phyloP scores from a whole-genome alignment of 257 asterid species.

The Solanum bulbocastanum region DNA sequence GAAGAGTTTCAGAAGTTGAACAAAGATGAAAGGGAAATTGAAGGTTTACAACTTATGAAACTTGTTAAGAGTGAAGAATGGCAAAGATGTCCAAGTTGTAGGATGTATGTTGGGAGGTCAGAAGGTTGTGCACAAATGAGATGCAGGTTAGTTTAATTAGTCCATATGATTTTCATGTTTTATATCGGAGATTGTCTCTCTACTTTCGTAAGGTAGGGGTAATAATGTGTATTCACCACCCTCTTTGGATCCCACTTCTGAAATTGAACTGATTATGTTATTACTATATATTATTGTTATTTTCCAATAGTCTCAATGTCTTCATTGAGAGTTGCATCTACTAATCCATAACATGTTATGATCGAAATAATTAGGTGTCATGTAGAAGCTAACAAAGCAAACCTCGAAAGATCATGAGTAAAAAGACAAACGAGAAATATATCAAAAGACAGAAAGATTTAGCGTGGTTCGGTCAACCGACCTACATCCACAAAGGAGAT shows the following conservation, averaged over 20 bases:
- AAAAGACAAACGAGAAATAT: too few relatives aligned
- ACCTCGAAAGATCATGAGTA: too few relatives aligned
- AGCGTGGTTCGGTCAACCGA: too few relatives aligned
- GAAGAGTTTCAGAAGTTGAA: constrained; percentile 29
- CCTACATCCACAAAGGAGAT: too few relatives aligned
- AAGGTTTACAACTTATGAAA: constrained; percentile 2
- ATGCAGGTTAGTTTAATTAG: constrained; percentile 11
- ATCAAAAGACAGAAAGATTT: too few relatives aligned
- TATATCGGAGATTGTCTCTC: not conserved
- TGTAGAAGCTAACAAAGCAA: too few relatives aligned
- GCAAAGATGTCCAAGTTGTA: constrained; percentile 20
- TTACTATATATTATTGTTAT: not conserved
- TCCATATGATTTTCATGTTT: not conserved
- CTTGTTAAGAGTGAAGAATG: constrained; percentile 3
- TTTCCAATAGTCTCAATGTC: not conserved
- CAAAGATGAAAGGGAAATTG: constrained; percentile 6
- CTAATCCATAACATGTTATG: not conserved
- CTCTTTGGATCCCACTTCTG: not conserved
- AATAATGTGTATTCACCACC: not conserved
- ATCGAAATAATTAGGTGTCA: too few relatives aligned
- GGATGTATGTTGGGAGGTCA: constrained; percentile 4
- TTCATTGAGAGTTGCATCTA: not conserved
- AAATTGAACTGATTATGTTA: not conserved
- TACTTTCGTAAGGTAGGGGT: not conserved
- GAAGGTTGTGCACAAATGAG: constrained; percentile 8